A percentile compares a stretch with the other conserved stretches of the same genome.
These are phyloP conservation scores for Tardiomyces blankii DNA, from an alignment of 1,139 yeast species.

Conservation along the genomic window DNA sequence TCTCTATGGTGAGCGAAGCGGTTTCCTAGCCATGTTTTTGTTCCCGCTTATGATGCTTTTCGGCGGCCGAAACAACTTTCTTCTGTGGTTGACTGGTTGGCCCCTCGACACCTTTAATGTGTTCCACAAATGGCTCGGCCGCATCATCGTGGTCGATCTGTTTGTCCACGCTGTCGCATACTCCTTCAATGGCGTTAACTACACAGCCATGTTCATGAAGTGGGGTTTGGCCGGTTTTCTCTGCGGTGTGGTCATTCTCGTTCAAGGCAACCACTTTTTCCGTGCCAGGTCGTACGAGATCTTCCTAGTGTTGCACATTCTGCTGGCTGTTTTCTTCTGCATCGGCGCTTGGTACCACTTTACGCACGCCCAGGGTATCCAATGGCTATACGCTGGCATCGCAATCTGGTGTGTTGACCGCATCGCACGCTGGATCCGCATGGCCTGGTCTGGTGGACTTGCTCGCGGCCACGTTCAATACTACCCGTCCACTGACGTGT, in stretches of 20 bases:
- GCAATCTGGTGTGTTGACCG: conserved; percentile 61
- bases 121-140: conserved; percentile 57
- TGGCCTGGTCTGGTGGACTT: conserved; percentile 15
- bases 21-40: conserved; percentile 7
- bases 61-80: conserved; percentile 57
- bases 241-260: conserved; percentile 30
- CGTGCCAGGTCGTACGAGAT: conserved; percentile 52
- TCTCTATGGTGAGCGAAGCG: conserved; percentile 19
- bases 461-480: conserved; percentile 5
- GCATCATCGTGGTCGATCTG: conserved; percentile 40
- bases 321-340: conserved; percentile 45
- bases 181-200: conserved; percentile 8
- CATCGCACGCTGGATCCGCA: conserved; percentile 38
- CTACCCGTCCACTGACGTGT: conserved; percentile 15
- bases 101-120: conserved; percentile 46
- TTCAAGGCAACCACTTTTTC: conserved; percentile 38
- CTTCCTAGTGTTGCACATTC: conserved; percentile 48
- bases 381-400: conserved; percentile 37
- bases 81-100: conserved; percentile 59
- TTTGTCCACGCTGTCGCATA: conserved; percentile 22
- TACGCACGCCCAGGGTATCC: conserved; percentile 33
- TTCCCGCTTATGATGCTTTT: conserved; percentile 42
- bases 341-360: conserved; percentile 54
- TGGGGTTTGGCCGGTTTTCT: conserved; percentile 47
- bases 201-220: conserved; percentile 20